Evolutionary conservation across 2,329 filamentous ascomycete genomes (phyloP).

Genomic region (Sporothrix sp.): DNA sequence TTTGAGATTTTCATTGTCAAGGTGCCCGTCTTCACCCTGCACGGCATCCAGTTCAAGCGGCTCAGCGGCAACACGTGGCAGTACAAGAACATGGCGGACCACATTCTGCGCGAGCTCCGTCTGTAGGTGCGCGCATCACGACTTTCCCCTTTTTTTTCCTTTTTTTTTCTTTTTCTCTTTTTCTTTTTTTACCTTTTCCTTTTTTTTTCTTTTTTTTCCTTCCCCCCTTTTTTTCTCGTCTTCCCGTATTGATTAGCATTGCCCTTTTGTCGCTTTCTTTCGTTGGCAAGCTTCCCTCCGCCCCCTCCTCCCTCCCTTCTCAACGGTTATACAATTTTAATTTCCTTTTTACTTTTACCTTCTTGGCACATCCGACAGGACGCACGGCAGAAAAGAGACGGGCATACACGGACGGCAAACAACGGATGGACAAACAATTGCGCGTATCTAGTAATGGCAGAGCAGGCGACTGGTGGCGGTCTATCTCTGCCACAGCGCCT

Average conservation of each 20-base stretch:
- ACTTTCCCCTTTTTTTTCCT: background rate
- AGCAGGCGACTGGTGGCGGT: no score
- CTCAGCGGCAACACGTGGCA: constrained; percentile 94
- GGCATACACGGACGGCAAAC: no score
- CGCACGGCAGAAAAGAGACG: no score
- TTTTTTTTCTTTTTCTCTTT: background rate
- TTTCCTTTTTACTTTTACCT: background rate
- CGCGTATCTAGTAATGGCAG: no score
- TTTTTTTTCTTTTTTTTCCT: background rate
- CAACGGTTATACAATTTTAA: background rate
- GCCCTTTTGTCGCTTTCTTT: no score
- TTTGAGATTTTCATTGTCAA: constrained; percentile 99
- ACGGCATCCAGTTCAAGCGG: constrained; percentile 97
- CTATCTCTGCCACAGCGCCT: background rate
- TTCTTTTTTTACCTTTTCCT: background rate
- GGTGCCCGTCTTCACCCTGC: constrained; percentile 81
- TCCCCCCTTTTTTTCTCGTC: background rate
- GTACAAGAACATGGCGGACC: constrained; percentile 97
- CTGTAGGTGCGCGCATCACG: constrained; percentile 42
- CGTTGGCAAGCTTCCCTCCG: no score
- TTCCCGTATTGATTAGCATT: background rate
- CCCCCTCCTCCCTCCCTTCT: no score
- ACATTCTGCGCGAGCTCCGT: constrained; percentile 77
- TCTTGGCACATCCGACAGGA: no score
- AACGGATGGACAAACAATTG: no score